Evolutionary conservation across 2,329 filamentous ascomycete genomes (phyloP), one percentile per base, ranked within the genome.

Genomic region (Talaromyces funiculosus): DNA sequence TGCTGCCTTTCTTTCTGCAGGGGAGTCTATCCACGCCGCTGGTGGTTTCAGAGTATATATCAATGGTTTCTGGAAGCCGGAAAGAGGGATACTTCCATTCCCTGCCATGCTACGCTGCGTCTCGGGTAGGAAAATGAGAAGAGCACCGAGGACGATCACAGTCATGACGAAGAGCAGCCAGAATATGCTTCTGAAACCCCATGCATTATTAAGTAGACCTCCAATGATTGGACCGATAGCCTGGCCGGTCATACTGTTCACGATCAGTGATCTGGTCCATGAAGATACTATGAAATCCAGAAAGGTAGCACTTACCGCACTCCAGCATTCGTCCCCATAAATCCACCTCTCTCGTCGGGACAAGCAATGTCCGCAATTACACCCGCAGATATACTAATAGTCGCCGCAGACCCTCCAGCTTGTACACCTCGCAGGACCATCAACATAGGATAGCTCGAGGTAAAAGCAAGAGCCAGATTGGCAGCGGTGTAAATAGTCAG

Each of bases 91-190:
- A 26, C 63, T 67, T 1, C 72, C 72, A 60, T 75, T 68, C 2
- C 70, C 72, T 6, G 74, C 72, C 2, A 75, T 64, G 4, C 63
- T 65, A 8, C 73, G 67, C n/a, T 63, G 64, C 0, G 73, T 76
- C 55, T 77, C 73, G 0, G 70, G 73, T 16, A 71, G 64, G 54
- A 67, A 66, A 1, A 68, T 9, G 0, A 63, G 43, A 10, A 69
- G 63, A 3, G 61, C 54, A 2, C 66, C 29, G 3, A 69, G 62
- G 31, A 64, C 64, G 7, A 59, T 40, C 9, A 63, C 69, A 3
- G 68, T 65, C 7, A 68, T 26, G 24, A 72, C 67, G 6, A 66
- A 62, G 4, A 73, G 61, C 40, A 74, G 68, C 71, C 70, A 73
- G 62, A 73, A 73, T 3, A 72, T 67, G 47, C 65, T 69, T 26